Evolutionary conservation across 2,329 filamentous ascomycete genomes (phyloP), one percentile per base, ranked within the genome.

Genomic region (Aureobasidium sp.): DNA sequence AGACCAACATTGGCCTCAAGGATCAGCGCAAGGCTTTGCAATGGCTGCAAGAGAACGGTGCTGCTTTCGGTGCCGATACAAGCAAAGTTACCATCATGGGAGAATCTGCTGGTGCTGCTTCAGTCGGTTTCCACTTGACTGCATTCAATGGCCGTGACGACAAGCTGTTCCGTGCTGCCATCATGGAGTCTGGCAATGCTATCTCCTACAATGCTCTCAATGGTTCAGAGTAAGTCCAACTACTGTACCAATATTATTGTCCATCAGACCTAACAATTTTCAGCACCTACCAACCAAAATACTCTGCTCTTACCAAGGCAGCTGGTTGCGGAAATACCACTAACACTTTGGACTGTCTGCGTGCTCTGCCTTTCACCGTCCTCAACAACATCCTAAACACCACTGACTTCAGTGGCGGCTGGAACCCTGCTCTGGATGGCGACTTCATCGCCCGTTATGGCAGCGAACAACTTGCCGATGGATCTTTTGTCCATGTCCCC

Each of bases 281-380:
- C 47, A 52, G 49, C 10, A 36, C 54, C 25, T 71, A 69, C 36
- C 85, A 89, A 66, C 77, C 81, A 0, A 75, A 84, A 4, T 91
- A 89, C 68, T 79, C 90, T 68, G 73, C 75, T 0, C 81, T 91
- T 3, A 83, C 87, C 7, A 67, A 72, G 2, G 76, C 77, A 32
- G 84, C 83, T 0, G 85, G 79, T 52, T 94, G 90, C 74, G 74
- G 78, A 1, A 70, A 76, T 4, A 74, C 79, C 1, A 68, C 72
- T 1, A 81, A 89, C 68, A 85, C 83, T 0, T 77, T 91, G 10
- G 77, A 79, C 13, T 91, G 88, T 70, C 81, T 95, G 11, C 85
- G 89, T 29, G 71, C 71, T 1, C 72, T 70, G 4, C 71, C 71
- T 4, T 66, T 67, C 30, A 65, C 65, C 3, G 65, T 64, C 5